Evolutionary conservation across 1,284 basidiomycete species (phyloP).

Genomic region (Ganoderma lingzhi): DNA sequence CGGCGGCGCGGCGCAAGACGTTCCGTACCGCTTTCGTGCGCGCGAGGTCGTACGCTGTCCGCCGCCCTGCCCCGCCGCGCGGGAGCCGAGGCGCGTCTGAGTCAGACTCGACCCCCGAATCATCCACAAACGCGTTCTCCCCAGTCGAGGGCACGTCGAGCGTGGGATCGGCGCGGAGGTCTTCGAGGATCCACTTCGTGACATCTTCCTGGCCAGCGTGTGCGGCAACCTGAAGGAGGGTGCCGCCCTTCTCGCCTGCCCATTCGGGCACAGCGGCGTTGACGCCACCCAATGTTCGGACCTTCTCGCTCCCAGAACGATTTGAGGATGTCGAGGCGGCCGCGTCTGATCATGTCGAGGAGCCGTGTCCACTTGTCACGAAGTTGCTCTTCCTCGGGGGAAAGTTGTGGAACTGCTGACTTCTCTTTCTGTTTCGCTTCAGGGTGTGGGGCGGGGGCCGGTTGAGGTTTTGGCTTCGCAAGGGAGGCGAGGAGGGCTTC

Average conservation of each 20-base stretch:
- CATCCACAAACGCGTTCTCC: constrained; percentile 35
- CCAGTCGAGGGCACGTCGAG: constrained; percentile 53
- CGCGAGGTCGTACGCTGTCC: constrained; percentile 90
- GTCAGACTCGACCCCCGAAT: constrained; percentile 45
- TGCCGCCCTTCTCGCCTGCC: constrained; percentile 64
- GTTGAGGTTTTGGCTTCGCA: constrained; percentile 73
- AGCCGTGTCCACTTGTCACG: constrained; percentile 84
- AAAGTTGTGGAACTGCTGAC: constrained; percentile 58
- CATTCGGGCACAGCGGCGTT: constrained; percentile 73
- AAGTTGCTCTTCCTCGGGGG: constrained; percentile 79
- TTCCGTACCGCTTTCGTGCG: constrained; percentile 78
- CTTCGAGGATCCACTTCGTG: constrained; percentile 82
- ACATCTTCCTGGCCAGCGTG: constrained; percentile 82
- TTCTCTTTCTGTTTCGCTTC: constrained; percentile 51
- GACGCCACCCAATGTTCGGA: constrained; percentile 61
- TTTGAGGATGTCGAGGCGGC: constrained; percentile 82
- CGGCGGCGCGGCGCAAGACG: constrained; percentile 88
- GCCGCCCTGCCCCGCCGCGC: constrained; percentile 44
- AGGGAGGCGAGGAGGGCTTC: constrained; percentile 88
- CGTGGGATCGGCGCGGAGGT: constrained; percentile 87
- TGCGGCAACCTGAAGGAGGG: constrained; percentile 84
- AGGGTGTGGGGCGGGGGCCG: constrained; percentile 37
- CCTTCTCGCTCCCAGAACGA: constrained; percentile 86
- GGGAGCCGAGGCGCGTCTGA: constrained; percentile 38
- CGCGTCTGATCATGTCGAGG: constrained; percentile 90